Evolutionary conservation across 352 stramenopile genomes (phyloP), one percentile per base, ranked within the genome.

Genomic region (Phytopythium cucurbitacearum): DNA sequence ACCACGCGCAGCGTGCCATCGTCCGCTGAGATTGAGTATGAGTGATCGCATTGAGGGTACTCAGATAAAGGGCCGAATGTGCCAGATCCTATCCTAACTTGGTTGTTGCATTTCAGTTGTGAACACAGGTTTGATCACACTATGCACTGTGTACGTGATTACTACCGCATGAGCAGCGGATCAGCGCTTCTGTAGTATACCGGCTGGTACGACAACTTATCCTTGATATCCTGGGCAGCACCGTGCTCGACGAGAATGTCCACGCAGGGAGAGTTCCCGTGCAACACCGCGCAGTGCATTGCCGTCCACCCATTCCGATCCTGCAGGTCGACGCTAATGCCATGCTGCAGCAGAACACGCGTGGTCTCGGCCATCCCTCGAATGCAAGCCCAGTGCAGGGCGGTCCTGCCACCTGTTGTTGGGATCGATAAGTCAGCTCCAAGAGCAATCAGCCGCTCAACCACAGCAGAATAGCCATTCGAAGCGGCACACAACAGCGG

Each of bases 321-420:
- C 13, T 60, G 42, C 11, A 57, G 47, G 44, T 77, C 53, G 7
- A 70, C 56, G 15, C 68, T 56, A 15, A 65, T 65, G 3, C 72
- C 73, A 3, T 60, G 58, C 2, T 51, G 57, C 1, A 90, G 40
- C 4, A 92, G 50, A 3, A 60, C 49, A 0, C 34, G 33, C 13
- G 76, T 53, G 8, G 57, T 63, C 2, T 43, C 37, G 5, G 60
- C 49, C 75, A 87, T 90, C 0, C 71, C 73, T 28, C 81, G 67
- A 33, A 57, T 67, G 1, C 66, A 73, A 40, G 81, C 76, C 81
- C 79, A 90, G 33, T 92, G 81, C 8, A 92, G 35, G 7, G 79
- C 78, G 1, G 79, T 85, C 0, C 81, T 74, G 3, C 73, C 67
- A 60, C 87, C 71, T 4, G 48, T 55, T 32, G 60, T 89, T 1